Conservation (phyloP, 2,329 filamentous ascomycete genomes). For the Aspergillus uvarum region DNA sequence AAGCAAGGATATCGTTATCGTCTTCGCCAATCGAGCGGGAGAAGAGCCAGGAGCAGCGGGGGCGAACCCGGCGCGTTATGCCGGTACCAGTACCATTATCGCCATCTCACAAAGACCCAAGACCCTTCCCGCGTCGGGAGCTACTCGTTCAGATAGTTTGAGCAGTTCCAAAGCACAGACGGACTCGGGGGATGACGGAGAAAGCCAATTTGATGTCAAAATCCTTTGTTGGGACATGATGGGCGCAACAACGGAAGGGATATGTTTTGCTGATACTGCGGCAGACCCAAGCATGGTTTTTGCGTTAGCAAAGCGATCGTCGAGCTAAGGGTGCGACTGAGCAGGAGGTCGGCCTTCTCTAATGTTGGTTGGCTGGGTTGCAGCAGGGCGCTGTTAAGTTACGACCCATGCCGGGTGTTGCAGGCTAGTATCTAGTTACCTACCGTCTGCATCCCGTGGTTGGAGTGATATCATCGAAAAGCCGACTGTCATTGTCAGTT, state of each 20-base stretch:
- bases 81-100: constrained; percentile 50
- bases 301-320: constrained; percentile 24
- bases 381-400: not conserved
- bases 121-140: constrained; percentile 6
- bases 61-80: constrained; percentile 46
- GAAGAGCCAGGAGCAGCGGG: constrained; percentile 41
- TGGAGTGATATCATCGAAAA: not conserved
- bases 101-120: constrained; percentile 35
- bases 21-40: constrained; percentile 50
- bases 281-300: constrained; percentile 43
- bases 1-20: constrained; percentile 42
- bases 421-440: constrained; percentile 3
- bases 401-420: constrained; percentile 5
- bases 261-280: constrained; percentile 49
- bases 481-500: not conserved
- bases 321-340: not conserved
- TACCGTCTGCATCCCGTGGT: not conserved
- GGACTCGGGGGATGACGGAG: constrained; percentile 13
- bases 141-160: constrained; percentile 14
- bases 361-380: not conserved
- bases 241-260: constrained; percentile 45
- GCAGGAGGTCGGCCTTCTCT: not conserved
- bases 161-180: not conserved
- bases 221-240: constrained; percentile 49
- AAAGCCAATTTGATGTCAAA: constrained; percentile 33